Conservation (phyloP, 1,284 basidiomycete species). For the Ceratobasidium sp. region DNA sequence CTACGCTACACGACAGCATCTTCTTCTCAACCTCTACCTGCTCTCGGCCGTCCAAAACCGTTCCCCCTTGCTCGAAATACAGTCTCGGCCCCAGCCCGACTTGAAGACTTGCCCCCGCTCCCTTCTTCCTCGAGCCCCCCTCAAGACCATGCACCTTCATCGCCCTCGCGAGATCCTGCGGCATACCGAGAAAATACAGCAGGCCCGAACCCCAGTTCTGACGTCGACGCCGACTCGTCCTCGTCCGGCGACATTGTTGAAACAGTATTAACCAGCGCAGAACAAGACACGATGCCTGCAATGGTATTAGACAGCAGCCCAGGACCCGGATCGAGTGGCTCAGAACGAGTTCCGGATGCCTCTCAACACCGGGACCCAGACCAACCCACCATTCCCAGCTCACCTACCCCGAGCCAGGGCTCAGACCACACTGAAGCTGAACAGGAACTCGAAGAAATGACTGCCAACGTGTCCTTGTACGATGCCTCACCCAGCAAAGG, state of each 20-base stretch:
- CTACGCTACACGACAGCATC: too few relatives aligned
- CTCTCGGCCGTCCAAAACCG: too few relatives aligned
- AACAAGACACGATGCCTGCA: not conserved
- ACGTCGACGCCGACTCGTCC: not conserved
- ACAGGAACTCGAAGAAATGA: not conserved
- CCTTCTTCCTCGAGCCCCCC: too few relatives aligned
- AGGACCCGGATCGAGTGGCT: too few relatives aligned
- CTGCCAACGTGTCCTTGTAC: conserved; percentile 17
- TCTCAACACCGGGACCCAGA: not conserved
- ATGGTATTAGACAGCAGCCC: conserved; percentile 12
- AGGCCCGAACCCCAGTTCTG: not conserved
- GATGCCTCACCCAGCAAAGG: not conserved
- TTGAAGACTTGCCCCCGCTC: conserved; percentile 8
- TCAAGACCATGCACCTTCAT: not conserved
- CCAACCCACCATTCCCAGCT: not conserved
- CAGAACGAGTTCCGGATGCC: not conserved
- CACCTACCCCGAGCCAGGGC: conserved; percentile 7
- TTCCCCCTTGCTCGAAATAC: too few relatives aligned
- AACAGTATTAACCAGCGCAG: not conserved
- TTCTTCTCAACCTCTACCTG: too few relatives aligned
- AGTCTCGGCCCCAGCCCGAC: too few relatives aligned
- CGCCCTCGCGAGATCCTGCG: not conserved
- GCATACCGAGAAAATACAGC: not conserved
- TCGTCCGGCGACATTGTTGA: conserved; percentile 16
- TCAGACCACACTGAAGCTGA: not conserved